Conservation (phyloP, 345 rosid genomes). For the Microcos paniculata region DNA sequence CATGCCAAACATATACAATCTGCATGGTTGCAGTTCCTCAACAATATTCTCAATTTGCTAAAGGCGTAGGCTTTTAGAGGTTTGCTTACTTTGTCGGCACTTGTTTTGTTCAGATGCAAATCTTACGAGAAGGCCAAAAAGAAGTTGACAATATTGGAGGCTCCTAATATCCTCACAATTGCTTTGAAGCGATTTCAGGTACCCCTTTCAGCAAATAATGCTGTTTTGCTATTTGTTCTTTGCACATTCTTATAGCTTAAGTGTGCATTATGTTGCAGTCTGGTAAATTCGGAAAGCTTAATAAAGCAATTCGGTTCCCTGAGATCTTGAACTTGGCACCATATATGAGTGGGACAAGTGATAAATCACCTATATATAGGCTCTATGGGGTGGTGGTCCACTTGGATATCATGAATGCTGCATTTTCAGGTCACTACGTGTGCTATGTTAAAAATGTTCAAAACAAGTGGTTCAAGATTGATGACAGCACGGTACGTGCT, state of each 20-base stretch:
- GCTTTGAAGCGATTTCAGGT: slow-evolving; percentile 98
- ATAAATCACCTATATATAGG: slow-evolving; percentile 74
- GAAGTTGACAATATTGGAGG: slow-evolving; percentile 77
- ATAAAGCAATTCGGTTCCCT: slow-evolving; percentile 74
- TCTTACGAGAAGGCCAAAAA: slow-evolving; percentile 87
- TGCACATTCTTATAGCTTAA: not conserved
- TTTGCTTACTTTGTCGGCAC: not conserved
- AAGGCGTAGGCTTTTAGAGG: not conserved
- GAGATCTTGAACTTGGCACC: slow-evolving; percentile 90
- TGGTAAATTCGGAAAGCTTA: slow-evolving; percentile 95
- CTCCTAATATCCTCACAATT: slow-evolving; percentile 94
- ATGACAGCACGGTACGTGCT: slow-evolving; percentile 77
- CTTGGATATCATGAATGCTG: slow-evolving; percentile 87
- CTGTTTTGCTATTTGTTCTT: slow-evolving; percentile 12
- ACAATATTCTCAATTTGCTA: not conserved
- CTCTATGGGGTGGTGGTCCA: slow-evolving; percentile 97
- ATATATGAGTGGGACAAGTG: slow-evolving; percentile 82
- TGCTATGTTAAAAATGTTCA: slow-evolving; percentile 79
- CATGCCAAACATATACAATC: not conserved
- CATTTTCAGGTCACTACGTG: slow-evolving; percentile 94
- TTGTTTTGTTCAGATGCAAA: slow-evolving; percentile 60
- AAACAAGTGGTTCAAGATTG: slow-evolving; percentile 93
- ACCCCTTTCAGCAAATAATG: slow-evolving; percentile 2
- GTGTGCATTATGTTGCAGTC: slow-evolving; percentile 52
- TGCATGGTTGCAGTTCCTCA: not conserved